Base-by-base conservation (phyloP, 139 green algal species). In the Closterium sp. region DNA sequence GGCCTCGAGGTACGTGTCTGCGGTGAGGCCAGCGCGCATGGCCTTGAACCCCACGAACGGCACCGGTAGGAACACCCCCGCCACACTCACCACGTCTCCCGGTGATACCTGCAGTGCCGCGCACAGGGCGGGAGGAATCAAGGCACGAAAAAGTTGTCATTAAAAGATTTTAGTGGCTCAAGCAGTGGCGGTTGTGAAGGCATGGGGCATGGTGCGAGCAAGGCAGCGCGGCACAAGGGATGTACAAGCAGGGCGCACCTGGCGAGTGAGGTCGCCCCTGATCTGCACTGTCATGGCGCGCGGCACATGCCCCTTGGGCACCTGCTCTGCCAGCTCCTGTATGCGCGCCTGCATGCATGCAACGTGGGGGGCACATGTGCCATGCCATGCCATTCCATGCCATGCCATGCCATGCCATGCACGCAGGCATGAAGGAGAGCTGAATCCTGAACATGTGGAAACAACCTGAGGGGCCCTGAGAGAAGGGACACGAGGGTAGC, bases 41-140 rank as follows among this genome's bases (percentile, higher is more conserved):
- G 95, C 97, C 89, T 94, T 95, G 95, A 96, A 98, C 91, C 97
- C 98, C 0, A 95, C 97, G 95, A 96, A 98, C 1, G 98, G 97
- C 93, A 98, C 96, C 0, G 98, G 97, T 89, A 99, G 95, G 95
- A 98, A 99, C 88, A 99, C 95, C 85, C 98, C 98, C 1, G 97
- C 95, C 19, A 99, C 89, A 6, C 95, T 94, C 27, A 99, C 96
- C 21, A 94, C 92, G 90, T 99, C 97, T 5, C 98, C 98, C 0
- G 98, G 96, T 91, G 32, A 30, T 42, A 95, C 87, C 93, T 94
- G 93, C 2, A 4, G n/a, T 50, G 38, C 0, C 38, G 13, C 38
- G 38, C 19, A 87, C 21, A 87, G 27, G 85, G 85, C 10, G 85
- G 19, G 19, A 29, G 22, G 84, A 24, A 29, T 45, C 2, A 38